phyloP scores from a whole-genome alignment of 345 rosid species.

The Streptanthus diversifolius region DNA sequence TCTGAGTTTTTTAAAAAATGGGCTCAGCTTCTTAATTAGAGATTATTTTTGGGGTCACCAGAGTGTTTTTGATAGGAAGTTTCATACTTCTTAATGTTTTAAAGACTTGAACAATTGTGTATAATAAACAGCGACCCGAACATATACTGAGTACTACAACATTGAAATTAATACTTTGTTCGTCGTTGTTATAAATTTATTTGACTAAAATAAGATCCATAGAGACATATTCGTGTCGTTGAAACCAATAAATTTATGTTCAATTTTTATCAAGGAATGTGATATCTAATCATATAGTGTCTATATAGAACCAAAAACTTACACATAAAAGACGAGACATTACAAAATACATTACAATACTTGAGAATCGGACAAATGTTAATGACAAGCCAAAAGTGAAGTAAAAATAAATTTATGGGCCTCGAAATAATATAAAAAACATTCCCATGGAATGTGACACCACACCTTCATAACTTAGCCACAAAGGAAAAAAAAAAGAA shows the following conservation, averaged over 20 bases:
- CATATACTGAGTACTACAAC: neutral
- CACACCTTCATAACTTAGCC: constrained; percentile 30
- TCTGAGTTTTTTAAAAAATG: neutral
- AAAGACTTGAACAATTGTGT: neutral
- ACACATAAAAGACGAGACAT: neutral
- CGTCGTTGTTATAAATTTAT: neutral
- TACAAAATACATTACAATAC: neutral
- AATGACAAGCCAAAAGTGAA: constrained; percentile 19
- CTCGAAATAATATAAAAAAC: constrained; percentile 26
- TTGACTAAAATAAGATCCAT: neutral
- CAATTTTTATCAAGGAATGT: constrained; percentile 1
- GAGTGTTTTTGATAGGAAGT: neutral
- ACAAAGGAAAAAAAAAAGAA: constrained; percentile 35
- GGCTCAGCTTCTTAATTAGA: neutral
- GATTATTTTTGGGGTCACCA: neutral
- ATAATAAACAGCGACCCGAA: neutral
- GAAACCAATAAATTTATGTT: neutral
- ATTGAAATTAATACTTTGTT: neutral
- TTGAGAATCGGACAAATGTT: constrained; percentile 15
- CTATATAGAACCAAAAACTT: neutral
- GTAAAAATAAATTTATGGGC: neutral
- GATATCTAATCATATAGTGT: constrained; percentile 9
- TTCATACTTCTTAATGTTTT: neutral
- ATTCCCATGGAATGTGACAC: constrained; percentile 33
- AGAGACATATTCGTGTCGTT: neutral